Conservation (phyloP, 2,329 filamentous ascomycete genomes). For the Endoconidiophora polonica region DNA sequence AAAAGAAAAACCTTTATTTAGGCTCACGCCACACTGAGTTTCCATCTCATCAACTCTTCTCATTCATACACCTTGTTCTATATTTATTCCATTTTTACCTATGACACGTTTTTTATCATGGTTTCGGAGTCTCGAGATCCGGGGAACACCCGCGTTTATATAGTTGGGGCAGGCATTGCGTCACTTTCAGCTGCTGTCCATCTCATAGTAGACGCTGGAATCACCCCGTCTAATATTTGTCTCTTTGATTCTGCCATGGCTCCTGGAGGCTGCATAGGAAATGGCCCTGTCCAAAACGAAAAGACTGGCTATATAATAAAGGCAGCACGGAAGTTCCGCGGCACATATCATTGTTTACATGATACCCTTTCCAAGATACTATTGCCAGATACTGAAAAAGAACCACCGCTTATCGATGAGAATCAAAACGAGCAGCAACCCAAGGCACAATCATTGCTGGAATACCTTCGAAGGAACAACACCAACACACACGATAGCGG, state of each 20-base stretch:
- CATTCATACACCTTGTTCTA: too few species aligned
- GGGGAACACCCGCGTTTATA: conserved; percentile 14
- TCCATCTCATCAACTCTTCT: too few species aligned
- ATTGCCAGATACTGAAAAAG: not conserved
- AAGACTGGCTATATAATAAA: conserved; percentile 22
- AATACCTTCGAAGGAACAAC: conserved; percentile 8
- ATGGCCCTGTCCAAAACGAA: conserved; percentile 17
- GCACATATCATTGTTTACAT: conserved; percentile 20
- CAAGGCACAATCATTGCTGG: conserved; percentile 4
- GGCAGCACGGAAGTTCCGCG: conserved; percentile 21
- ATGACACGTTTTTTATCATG: too few species aligned
- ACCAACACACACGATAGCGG: not conserved
- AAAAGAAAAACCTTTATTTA: too few species aligned
- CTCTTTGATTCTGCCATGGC: conserved; percentile 20
- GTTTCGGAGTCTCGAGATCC: too few species aligned
- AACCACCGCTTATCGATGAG: not conserved
- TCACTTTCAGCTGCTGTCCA: conserved; percentile 22
- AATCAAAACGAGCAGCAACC: not conserved
- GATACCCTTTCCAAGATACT: conserved; percentile 15
- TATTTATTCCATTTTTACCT: too few species aligned
- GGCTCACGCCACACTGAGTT: too few species aligned
- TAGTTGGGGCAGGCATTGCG: conserved; percentile 22
- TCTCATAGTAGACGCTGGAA: conserved; percentile 20
- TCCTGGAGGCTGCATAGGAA: conserved; percentile 19
- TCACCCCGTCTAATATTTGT: conserved; percentile 20